Base-by-base conservation (phyloP, 2,329 filamentous ascomycete species). In the Sporothrix luriei region DNA sequence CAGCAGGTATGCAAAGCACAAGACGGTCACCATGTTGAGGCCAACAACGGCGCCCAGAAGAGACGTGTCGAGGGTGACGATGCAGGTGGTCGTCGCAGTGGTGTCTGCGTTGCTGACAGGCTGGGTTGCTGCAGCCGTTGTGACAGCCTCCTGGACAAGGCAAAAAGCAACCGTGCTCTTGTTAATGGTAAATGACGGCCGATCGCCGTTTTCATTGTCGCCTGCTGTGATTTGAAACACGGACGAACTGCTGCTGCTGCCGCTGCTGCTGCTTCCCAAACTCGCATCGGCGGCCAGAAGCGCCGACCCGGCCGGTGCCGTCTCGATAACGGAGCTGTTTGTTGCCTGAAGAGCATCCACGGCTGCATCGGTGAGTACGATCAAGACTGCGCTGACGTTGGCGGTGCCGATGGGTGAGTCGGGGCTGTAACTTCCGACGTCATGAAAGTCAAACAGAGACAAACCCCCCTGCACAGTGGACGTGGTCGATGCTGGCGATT, bases 41-140 rank as follows among this genome's bases (percentile, higher is more conserved):
- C 82, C 76, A n/a, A 81, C 79, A 48, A 81, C 76, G 24, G 79
- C 75, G 59, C 79, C 80, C 10, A 86, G 78, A 2, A 85, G 74
- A 3, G 80, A 75, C 29, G 79, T 79, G 75, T 81, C 84, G 55
- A 84, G 75, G 68, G 76, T 77, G 55, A 86, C 76, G 33, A 76
- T 75, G 76, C 82, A 84, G 2, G 77, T 76, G 55, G 9, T 48
- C 24, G 43, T 38, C 2, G 26, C 46, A 4, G 62, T 38, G 33
- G 24, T 46, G 40, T 29, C 29, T 21, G n/a, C 9, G 33, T 33
- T 33, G 33, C 33, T 64, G 10, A 43, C 2, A 21, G n/a, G 21
- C 16, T 49, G 16, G 14, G 55, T 6, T 1, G 43, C 43, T 4
- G 24, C 46, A 2, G 55, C 21, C 4, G 62, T 21, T 11, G 62